Conservation (phyloP, 768 basidiomycete genomes). For the Exidia glandulosa region DNA sequence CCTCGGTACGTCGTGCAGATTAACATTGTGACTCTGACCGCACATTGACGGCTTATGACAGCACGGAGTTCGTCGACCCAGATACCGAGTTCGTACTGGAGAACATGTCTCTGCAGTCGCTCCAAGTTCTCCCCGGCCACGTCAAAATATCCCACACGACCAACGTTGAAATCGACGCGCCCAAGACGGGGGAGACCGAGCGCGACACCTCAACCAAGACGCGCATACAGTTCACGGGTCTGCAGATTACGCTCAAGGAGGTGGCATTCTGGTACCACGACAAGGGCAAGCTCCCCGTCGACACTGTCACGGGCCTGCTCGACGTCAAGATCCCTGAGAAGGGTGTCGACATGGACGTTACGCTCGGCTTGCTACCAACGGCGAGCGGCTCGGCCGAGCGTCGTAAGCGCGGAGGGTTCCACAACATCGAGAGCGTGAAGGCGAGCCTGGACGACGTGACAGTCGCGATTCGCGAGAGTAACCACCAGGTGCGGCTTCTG, state of each 20-base stretch:
- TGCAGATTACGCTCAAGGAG: conserved; percentile 51
- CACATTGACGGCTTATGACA: conserved; percentile 13
- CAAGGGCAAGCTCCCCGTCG: conserved; percentile 32
- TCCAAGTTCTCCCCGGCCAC: conserved; percentile 57
- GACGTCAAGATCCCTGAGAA: conserved; percentile 51
- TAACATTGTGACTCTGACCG: not conserved
- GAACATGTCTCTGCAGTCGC: conserved; percentile 57
- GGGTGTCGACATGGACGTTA: conserved; percentile 59
- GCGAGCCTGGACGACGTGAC: conserved; percentile 48
- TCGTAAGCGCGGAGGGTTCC: conserved; percentile 35
- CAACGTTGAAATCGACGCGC: conserved; percentile 34
- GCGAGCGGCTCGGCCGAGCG: conserved; percentile 34
- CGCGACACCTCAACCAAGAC: conserved; percentile 54
- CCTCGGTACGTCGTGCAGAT: conserved; percentile 39
- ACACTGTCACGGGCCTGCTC: conserved; percentile 48
- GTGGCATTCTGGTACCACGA: conserved; percentile 70
- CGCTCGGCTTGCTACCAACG: conserved; percentile 50
- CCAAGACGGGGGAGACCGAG: conserved; percentile 23
- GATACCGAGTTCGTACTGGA: conserved; percentile 68
- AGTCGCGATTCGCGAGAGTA: conserved; percentile 45
- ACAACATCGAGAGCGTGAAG: conserved; percentile 43
- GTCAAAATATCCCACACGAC: conserved; percentile 65
- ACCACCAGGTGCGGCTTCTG: conserved; percentile 31
- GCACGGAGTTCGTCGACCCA: conserved; percentile 59
- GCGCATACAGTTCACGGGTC: conserved; percentile 51